A percentile compares a stretch with the other conserved stretches of the same genome.
These are phyloP conservation scores for Retiboletus flavoniger DNA, from an alignment of 1,284 basidiomycete species.

Conservation along the genomic window DNA sequence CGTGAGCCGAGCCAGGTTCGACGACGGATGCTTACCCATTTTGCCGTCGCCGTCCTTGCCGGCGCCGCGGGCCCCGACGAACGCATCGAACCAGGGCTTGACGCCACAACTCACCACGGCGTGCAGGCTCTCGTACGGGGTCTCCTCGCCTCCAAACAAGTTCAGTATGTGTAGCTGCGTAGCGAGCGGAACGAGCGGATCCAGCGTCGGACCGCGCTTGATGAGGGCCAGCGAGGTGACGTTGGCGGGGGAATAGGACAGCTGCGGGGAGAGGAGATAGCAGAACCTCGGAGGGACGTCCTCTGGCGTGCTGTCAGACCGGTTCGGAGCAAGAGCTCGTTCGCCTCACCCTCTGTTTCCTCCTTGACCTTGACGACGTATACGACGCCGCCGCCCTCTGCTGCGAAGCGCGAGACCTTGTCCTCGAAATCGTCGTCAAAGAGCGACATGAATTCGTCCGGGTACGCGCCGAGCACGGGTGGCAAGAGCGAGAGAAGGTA, in stretches of 20 bases:
- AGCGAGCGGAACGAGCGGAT: slow-evolving; percentile 75
- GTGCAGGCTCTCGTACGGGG: slow-evolving; percentile 94
- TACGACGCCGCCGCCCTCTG: slow-evolving; percentile 67
- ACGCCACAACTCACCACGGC: slow-evolving; percentile 96
- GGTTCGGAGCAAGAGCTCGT: not conserved
- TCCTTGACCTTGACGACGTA: slow-evolving; percentile 79
- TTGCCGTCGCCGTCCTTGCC: slow-evolving; percentile 78
- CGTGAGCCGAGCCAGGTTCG: slow-evolving; percentile 1
- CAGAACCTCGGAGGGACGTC: slow-evolving; percentile 60
- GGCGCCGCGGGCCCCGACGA: slow-evolving; percentile 75
- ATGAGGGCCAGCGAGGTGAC: slow-evolving; percentile 91
- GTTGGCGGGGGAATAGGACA: slow-evolving; percentile 81
- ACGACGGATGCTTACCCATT: slow-evolving; percentile 60
- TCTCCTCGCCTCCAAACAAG: slow-evolving; percentile 86
- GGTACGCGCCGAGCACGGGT: slow-evolving; percentile 65
- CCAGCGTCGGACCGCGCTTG: slow-evolving; percentile 85
- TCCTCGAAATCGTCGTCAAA: slow-evolving; percentile 77
- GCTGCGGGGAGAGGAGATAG: slow-evolving; percentile 70
- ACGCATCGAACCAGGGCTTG: slow-evolving; percentile 98
- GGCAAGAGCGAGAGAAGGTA: slow-evolving; percentile 74
- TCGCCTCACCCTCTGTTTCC: slow-evolving; percentile 60
- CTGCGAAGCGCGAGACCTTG: slow-evolving; percentile 68
- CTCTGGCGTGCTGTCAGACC: slow-evolving; percentile 41
- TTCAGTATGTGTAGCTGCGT: slow-evolving; percentile 91
- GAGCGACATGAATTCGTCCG: slow-evolving; percentile 62